Conservation (phyloP, 768 basidiomycete genomes). For the Trametes punicea region DNA sequence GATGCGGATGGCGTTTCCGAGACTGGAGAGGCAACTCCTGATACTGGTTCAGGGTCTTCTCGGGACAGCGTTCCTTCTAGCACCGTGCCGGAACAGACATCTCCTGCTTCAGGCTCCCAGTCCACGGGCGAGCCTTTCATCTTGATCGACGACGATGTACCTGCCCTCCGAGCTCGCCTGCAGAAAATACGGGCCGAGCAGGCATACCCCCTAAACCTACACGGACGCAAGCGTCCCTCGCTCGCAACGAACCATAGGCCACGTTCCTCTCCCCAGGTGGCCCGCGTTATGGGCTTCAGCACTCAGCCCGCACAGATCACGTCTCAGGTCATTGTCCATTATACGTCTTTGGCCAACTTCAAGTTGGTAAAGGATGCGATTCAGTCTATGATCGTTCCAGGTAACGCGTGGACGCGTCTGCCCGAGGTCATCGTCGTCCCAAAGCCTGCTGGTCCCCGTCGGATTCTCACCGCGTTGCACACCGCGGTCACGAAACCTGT, state of each 20-base stretch:
- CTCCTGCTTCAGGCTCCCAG: slow-evolving; percentile 12
- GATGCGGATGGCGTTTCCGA: slow-evolving; percentile 42
- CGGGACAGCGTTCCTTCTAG: neutral
- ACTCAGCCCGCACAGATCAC: slow-evolving; percentile 31
- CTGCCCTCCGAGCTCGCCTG: slow-evolving; percentile 73
- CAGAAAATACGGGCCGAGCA: slow-evolving; percentile 61
- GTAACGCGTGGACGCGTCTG: slow-evolving; percentile 44
- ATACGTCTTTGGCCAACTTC: slow-evolving; percentile 88
- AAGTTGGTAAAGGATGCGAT: slow-evolving; percentile 84
- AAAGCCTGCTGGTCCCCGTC: slow-evolving; percentile 93
- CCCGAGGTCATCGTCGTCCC: slow-evolving; percentile 97
- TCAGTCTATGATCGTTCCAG: slow-evolving; percentile 57
- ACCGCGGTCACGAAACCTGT: slow-evolving; percentile 83
- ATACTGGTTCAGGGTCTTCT: neutral
- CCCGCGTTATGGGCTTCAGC: slow-evolving; percentile 47
- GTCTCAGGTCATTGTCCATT: slow-evolving; percentile 65
- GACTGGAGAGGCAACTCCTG: slow-evolving; percentile 11
- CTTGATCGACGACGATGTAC: slow-evolving; percentile 91
- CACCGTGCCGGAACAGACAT: neutral
- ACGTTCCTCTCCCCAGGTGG: slow-evolving; percentile 77
- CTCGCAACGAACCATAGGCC: slow-evolving; percentile 66
- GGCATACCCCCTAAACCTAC: slow-evolving; percentile 37
- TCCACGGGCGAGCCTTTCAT: slow-evolving; percentile 52
- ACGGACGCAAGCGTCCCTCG: slow-evolving; percentile 62
- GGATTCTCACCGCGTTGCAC: slow-evolving; percentile 88